A percentile compares a stretch with the other conserved stretches of the same genome.
phyloP scores from a whole-genome alignment of 2,329 filamentous ascomycete species.

The Microcyclospora pomicola region DNA sequence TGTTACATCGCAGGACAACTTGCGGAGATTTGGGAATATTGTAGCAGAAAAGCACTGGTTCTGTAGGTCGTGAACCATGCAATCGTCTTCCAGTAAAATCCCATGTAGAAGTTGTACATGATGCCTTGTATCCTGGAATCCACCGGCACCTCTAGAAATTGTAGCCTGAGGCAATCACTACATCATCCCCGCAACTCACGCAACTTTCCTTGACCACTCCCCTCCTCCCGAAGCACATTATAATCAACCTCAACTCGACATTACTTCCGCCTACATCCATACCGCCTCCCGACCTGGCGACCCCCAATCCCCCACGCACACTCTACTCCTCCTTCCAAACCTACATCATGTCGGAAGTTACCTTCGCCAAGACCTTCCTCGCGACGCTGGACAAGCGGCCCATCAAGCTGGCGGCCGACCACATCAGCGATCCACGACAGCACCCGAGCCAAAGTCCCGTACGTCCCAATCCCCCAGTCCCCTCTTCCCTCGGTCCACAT shows the following conservation, averaged over 20 bases:
- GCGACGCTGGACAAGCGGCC: conserved; percentile 64
- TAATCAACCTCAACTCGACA: neutral
- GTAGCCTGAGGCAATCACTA: too few species aligned
- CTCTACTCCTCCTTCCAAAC: conserved; percentile 21
- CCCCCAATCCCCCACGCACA: conserved; percentile 2
- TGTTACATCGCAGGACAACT: too few species aligned
- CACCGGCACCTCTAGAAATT: too few species aligned
- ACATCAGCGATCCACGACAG: conserved; percentile 72
- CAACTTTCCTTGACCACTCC: too few species aligned
- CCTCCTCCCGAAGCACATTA: neutral
- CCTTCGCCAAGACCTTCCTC: conserved; percentile 76
- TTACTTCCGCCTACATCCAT: neutral
- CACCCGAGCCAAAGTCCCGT: conserved; percentile 69
- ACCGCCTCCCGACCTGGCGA: conserved; percentile 5
- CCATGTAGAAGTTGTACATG: too few species aligned
- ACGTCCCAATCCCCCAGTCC: conserved; percentile 20
- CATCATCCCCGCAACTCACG: too few species aligned
- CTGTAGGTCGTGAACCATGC: too few species aligned
- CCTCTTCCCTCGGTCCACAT: conserved; percentile 1
- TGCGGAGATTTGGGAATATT: too few species aligned
- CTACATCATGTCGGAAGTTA: conserved; percentile 63
- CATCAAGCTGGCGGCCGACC: conserved; percentile 70
- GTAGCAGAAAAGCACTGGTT: too few species aligned
- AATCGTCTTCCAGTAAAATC: too few species aligned
- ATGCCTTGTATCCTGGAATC: too few species aligned